Conservation (phyloP, 805 yeast species). For the Starmerella ratchasimensis region DNA sequence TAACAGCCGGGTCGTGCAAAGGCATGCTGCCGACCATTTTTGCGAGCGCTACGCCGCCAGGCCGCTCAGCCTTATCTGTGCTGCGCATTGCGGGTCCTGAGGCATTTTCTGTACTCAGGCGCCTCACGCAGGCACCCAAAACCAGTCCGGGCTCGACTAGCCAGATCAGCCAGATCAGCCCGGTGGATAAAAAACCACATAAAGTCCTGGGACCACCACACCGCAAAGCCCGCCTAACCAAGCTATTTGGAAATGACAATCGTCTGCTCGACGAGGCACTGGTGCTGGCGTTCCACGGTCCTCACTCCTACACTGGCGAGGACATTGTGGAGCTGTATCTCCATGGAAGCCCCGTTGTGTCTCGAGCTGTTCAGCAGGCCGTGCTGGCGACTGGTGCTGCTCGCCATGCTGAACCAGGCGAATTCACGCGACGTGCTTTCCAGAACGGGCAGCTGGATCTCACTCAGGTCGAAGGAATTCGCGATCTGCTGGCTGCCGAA, state of each 20-base stretch:
- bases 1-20: too few relatives aligned
- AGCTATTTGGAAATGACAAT: conserved; percentile 31
- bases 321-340: conserved; percentile 78
- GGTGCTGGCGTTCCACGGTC: conserved; percentile 51
- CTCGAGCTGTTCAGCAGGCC: conserved; percentile 50
- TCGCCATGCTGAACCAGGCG: conserved; percentile 85
- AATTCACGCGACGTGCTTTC: conserved; percentile 78
- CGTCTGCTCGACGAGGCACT: conserved; percentile 63
- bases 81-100: conserved; percentile 67
- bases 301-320: conserved; percentile 84
- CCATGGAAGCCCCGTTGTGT: conserved; percentile 88
- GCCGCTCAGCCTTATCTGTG: conserved; percentile 76
- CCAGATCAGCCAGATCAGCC: too few relatives aligned
- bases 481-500: conserved; percentile 83
- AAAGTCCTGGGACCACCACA: too few relatives aligned
- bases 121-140: too few relatives aligned
- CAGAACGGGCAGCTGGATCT: conserved; percentile 71
- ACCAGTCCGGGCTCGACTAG: too few relatives aligned
- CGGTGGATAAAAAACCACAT: too few relatives aligned
- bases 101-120: conserved; percentile 6
- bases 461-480: conserved; percentile 80
- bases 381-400: conserved; percentile 35
- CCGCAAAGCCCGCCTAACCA: conserved; percentile 45
- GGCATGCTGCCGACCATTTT: conserved; percentile 57
- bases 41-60: conserved; percentile 76